Evolutionary conservation across 805 yeast species (phyloP).

Genomic region (Danielia oregonensis): DNA sequence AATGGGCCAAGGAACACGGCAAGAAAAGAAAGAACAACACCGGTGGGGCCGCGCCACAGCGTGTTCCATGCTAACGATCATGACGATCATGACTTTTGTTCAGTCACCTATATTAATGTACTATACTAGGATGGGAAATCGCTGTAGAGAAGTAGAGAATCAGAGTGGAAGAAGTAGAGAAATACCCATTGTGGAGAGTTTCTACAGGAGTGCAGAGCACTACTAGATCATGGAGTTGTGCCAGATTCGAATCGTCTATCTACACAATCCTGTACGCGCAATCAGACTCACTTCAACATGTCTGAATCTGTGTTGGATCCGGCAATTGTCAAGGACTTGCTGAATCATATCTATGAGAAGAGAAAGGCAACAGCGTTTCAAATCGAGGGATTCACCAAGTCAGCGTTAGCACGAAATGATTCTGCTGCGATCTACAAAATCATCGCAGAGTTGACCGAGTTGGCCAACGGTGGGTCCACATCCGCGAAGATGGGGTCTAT

Average conservation of each 20-base stretch:
- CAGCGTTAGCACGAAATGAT: slow-evolving; percentile 59
- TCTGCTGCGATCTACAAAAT: slow-evolving; percentile 55
- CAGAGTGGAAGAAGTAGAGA: no score
- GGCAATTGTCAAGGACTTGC: slow-evolving; percentile 38
- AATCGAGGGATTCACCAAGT: slow-evolving; percentile 72
- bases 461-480: slow-evolving; percentile 63
- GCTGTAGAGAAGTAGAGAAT: no score
- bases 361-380: slow-evolving; percentile 52
- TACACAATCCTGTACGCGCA: no score
- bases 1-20: slow-evolving; percentile 11
- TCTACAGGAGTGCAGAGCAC: no score
- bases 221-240: no score
- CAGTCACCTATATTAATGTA: no score
- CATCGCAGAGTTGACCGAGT: slow-evolving; percentile 76
- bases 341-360: slow-evolving; percentile 44
- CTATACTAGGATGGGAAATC: no score
- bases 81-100: no score
- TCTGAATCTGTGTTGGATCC: slow-evolving; percentile 30
- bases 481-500: slow-evolving; percentile 89
- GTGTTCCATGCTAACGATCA: neutral
- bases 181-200: no score
- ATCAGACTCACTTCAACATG: no score
- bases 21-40: slow-evolving; percentile 3
- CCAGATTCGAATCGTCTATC: no score
- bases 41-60: neutral